These are phyloP conservation scores for Linum trigynum DNA, from an alignment of 345 rosid species.

Conservation along the genomic window DNA sequence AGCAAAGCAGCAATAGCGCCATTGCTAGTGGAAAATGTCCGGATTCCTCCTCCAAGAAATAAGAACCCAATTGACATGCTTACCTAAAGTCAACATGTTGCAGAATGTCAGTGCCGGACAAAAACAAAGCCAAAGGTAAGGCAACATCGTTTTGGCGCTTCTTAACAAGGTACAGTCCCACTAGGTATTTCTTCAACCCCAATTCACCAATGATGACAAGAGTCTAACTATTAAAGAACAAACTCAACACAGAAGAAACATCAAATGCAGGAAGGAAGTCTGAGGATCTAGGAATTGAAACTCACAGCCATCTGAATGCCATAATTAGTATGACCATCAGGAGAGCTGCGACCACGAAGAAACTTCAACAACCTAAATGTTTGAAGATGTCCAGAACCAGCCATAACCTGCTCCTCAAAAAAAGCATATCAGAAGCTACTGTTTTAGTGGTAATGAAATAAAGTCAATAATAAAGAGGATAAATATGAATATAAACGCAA, in stretches of 20 bases:
- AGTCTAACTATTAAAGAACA: not conserved
- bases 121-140: not conserved
- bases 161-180: too few relatives aligned
- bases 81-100: conserved; percentile 38
- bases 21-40: conserved; percentile 79
- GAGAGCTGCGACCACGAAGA: conserved; percentile 61
- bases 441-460: conserved; percentile 6
- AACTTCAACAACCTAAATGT: conserved; percentile 74
- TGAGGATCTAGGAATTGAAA: conserved; percentile 4
- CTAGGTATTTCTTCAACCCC: too few relatives aligned
- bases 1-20: conserved; percentile 79
- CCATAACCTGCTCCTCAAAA: conserved; percentile 64
- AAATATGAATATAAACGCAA: conserved; percentile 7
- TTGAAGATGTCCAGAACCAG: conserved; percentile 90
- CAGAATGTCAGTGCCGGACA: not conserved
- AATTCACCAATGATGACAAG: not conserved
- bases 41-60: conserved; percentile 95
- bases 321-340: conserved; percentile 80
- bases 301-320: conserved; percentile 94
- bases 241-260: not conserved
- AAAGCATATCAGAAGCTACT: conserved; percentile 12
- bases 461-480: not conserved
- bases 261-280: not conserved
- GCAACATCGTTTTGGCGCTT: not conserved
- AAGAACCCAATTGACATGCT: conserved; percentile 90